Conservation (phyloP, 306 rosid species). For the Vicia faba region DNA sequence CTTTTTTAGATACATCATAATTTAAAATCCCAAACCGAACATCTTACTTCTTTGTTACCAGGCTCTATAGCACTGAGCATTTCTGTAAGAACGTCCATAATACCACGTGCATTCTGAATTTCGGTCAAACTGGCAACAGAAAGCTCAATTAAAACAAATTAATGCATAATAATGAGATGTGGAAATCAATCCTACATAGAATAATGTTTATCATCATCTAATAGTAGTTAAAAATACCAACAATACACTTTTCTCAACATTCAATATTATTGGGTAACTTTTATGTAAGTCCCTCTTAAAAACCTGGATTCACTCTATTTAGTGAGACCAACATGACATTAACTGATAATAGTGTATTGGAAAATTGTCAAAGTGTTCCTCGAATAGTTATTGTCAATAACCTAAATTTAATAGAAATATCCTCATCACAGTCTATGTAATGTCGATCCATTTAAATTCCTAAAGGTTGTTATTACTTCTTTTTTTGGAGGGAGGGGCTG, state of each 20-base stretch:
- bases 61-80: conserved; percentile 92
- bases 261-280: neutral
- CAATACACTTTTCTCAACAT: neutral
- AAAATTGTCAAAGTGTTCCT: neutral
- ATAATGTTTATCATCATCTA: conserved; percentile 9
- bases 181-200: conserved; percentile 10
- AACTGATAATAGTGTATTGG: conserved; percentile 1
- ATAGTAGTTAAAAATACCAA: conserved; percentile 7
- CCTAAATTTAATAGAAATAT: conserved; percentile 2
- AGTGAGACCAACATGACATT: conserved; percentile 12
- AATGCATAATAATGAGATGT: conserved; percentile 8
- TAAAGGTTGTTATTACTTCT: conserved; percentile 4
- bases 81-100: conserved; percentile 93
- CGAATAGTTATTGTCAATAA: neutral
- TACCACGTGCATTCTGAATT: conserved; percentile 96
- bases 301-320: conserved; percentile 1
- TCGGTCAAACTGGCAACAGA: conserved; percentile 72
- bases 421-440: neutral
- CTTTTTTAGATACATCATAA: conserved; percentile 7
- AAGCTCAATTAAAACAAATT: conserved; percentile 36
- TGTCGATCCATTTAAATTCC: conserved; percentile 1
- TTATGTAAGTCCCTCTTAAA: conserved; percentile 3
- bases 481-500: neutral
- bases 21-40: conserved; percentile 21
- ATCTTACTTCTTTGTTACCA: conserved; percentile 77